Conservation (phyloP, 2,329 filamentous ascomycete genomes). For the Alternaria infectoria region DNA sequence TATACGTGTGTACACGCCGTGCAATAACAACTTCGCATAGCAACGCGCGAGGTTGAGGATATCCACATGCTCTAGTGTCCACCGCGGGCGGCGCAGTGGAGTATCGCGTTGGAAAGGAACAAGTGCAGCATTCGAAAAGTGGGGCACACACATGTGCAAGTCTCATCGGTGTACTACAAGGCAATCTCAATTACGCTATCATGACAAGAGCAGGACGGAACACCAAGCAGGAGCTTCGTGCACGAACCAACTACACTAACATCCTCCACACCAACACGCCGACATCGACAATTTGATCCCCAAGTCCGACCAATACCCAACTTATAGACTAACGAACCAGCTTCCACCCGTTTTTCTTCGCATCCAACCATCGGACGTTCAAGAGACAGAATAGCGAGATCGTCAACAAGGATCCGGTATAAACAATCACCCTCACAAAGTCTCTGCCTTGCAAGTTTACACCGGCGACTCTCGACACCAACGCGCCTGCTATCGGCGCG, state of each 20-base stretch:
- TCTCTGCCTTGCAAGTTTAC: constrained; percentile 13
- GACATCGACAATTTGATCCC: not conserved
- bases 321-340: constrained; percentile 14
- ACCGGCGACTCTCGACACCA: constrained; percentile 20
- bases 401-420: constrained; percentile 18
- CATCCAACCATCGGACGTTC: constrained; percentile 21
- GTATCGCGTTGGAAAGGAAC: not conserved
- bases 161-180: not conserved
- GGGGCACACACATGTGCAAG: not conserved
- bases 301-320: not conserved
- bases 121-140: not conserved
- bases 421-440: constrained; percentile 22
- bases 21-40: constrained; percentile 4
- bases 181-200: not conserved
- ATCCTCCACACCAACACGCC: not conserved
- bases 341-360: constrained; percentile 21
- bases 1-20: constrained; percentile 1
- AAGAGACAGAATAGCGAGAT: constrained; percentile 13
- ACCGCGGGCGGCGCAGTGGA: not conserved
- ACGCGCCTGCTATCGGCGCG: constrained; percentile 26
- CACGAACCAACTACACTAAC: not conserved
- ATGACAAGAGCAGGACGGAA: not conserved
- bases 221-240: not conserved
- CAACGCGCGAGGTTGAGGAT: not conserved
- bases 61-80: not conserved